Base-by-base conservation (phyloP, 306 rosid genomes). In the Pachyrhizus erosus region DNA sequence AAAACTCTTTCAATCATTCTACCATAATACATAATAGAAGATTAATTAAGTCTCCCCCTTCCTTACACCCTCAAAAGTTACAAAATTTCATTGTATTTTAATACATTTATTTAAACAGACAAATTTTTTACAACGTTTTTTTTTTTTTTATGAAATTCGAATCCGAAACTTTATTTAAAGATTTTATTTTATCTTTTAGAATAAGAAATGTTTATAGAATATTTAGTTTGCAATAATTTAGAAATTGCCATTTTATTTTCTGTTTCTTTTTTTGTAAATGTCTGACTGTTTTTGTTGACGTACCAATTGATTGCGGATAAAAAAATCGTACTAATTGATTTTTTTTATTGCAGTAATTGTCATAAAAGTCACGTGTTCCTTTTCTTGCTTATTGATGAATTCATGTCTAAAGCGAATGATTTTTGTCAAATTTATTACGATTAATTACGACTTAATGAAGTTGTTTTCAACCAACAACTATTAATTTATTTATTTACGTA, bases 321-420 rank as follows among this genome's bases (percentile, higher is more conserved):
- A n/a, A n/a, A n/a, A n/a, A n/a, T n/a, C 52, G 17, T 14, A 27
- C 26, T 20, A 34, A 67, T 34, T 43, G 34, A n/a, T 37, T 33
- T 14, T 46, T 5, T 13, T 46, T 46, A 11, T 2, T 5, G 49
- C n/a, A 45, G 64, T 52, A 70, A 67, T 70, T 58, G 42, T 37
- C 14, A 33, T 70, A 80, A 72, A 82, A 77, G 61, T 60, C 71
- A 62, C 67, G 10, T 26, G 24, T 39, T 40, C 80, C 61, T 21
- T 5, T 42, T 21, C 33, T 27, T 40, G 13, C 18, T 46, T 39
- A 49, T 37, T 34, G 42, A 46, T 23, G 7, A n/a, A 39, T 20
- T 21, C 37, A 31, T 37, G 13, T 3, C 37, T 39, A 60, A 5
- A 4, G 18, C n/a, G 3, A 24, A 5, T 60, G 2, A 5, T 57